Evolutionary conservation across 1,284 basidiomycete species (phyloP), one percentile per base, ranked within the genome.

Genomic region (Phaffia rhodozyma): DNA sequence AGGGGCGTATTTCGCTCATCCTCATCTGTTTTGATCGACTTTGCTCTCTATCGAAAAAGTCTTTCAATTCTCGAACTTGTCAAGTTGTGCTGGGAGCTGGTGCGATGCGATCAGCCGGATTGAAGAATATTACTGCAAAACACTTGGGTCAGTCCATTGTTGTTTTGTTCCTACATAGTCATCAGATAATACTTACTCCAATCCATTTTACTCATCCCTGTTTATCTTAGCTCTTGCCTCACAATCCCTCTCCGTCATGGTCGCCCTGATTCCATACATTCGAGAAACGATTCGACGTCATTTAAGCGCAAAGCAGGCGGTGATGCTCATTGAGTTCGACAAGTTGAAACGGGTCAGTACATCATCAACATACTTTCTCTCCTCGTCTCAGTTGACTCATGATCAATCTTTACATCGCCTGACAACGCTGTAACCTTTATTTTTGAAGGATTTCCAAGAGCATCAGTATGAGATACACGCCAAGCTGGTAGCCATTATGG

Each of bases 401-500:
- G n/a, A 30, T 47, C 34, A 9, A 2, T 47, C 30, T 62, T 5
- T 50, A 56, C 18, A 21, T 7, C 52, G 32, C 2, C 23, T 0
- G 48, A 7, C 55, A 1, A 56, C 25, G 6, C 27, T 32, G 16
- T 49, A 47, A 50, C 61, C 66, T n/a, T 67, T 38, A 20, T 21
- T 18, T 29, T 9, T 18, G 21, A 67, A 91, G 86, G 96, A 98
- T 75, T 97, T 89, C 73, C 92, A 97, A 81, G 94, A 98, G 75
- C 94, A 99, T 76, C 96, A 98, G 77, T 91, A 93, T 73, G 96
- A 98, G 79, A 97, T 99, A 61, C 93, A 98, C 75, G 83, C 90
- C 62, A 99, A 99, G 78, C 81, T 99, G 61, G 87, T 98, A 59
- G 89, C 92, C 48, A 99, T 98, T 76, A 98, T 99, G 96, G 86